These are phyloP conservation scores for Yamadazyma sp. DNA, from an alignment of 1,139 yeast species.

Conservation along the genomic window DNA sequence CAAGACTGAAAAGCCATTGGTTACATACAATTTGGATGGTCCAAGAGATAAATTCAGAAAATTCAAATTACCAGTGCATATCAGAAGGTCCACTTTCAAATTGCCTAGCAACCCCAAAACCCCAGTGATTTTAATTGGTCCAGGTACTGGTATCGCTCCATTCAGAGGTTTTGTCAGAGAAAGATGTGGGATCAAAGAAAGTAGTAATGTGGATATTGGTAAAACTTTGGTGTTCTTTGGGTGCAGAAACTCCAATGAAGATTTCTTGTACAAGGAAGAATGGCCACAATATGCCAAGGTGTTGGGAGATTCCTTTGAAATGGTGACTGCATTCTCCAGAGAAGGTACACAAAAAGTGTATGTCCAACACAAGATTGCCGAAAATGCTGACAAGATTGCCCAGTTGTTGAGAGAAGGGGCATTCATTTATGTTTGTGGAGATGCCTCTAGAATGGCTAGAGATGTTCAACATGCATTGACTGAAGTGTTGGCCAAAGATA, in stretches of 20 bases:
- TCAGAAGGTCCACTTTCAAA: conserved; percentile 92
- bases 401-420: conserved; percentile 72
- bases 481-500: conserved; percentile 60
- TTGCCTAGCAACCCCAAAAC: conserved; percentile 83
- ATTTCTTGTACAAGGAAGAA: conserved; percentile 80
- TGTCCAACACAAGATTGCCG: conserved; percentile 78
- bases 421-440: conserved; percentile 93
- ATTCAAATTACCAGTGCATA: conserved; percentile 80
- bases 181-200: conserved; percentile 50
- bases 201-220: conserved; percentile 61
- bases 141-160: conserved; percentile 99
- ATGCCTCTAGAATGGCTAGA: conserved; percentile 94
- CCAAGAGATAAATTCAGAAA: conserved; percentile 66
- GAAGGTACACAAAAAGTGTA: conserved; percentile 70
- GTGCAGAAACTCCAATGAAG: conserved; percentile 72
- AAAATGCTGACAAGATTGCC: conserved; percentile 55
- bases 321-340: conserved; percentile 87
- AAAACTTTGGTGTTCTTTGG: conserved; percentile 81
- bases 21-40: conserved; percentile 71
- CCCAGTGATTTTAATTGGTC: conserved; percentile 92
- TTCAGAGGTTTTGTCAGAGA: conserved; percentile 92
- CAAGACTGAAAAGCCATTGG: conserved; percentile 41
- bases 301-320: conserved; percentile 65
- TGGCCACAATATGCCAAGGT: conserved; percentile 72
- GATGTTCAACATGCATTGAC: conserved; percentile 81